Base-by-base conservation (phyloP, 305 asterid species). In the Fraxinus greggii region DNA sequence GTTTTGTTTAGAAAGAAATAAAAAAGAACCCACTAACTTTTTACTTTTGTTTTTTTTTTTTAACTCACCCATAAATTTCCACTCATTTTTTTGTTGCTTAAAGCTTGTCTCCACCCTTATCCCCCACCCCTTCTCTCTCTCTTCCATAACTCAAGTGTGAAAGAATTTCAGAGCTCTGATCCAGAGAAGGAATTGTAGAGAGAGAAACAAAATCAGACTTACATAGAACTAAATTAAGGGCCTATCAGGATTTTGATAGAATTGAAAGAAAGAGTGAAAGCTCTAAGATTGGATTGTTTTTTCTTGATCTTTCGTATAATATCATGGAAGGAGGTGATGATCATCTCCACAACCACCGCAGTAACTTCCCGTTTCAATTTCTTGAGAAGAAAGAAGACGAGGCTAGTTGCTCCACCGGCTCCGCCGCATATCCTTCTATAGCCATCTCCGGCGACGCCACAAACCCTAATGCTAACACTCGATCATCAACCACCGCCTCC, bases 81-180 rank as follows among this genome's bases (percentile, higher is more conserved):
- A 91, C 97, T 94, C 97, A 92, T 94, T 92, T 93, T 97, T 88
- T 93, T 92, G 92, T 90, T 93, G 94, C 97, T 91, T 93, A 91
- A 93, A 93, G 97, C 93, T 87, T 91, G 78, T 87, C 84, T 81
- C 86, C 85, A 80, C 84, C 40, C 85, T 45, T 67, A 56, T 84
- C 81, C 40, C 32, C 85, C 61, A 85, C 35, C 83, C 48, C 84
- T 86, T 59, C 82, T 63, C 85, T 82, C 87, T 83, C 87, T 82
- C 87, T 35, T 35, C 40, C 42, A 36, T 36, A 85, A 78, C 70
- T 51, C 80, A 81, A 87, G 82, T 83, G 90, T 83, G 88, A 87
- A 81, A 83, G 88, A 83, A 82, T 84, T 88, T 17, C 51, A 40
- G 17, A 40, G 51, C 51, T 9, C 17, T 0, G 4, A 40, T 85